These are phyloP conservation scores for Boechera stricta DNA, from an alignment of 345 rosid genomes.

Conservation along the genomic window DNA sequence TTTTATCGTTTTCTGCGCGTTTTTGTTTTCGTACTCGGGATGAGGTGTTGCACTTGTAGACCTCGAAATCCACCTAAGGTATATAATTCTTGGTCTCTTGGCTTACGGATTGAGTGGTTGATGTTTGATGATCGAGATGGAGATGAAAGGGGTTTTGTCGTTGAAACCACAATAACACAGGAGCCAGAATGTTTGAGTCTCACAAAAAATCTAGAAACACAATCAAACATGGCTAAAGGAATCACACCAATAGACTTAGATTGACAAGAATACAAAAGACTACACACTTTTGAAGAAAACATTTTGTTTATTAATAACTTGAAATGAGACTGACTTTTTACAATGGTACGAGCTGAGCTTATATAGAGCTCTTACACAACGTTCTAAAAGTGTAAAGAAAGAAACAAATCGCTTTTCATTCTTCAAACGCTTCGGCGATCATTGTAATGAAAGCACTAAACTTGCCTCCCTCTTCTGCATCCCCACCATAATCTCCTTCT, in stretches of 20 bases:
- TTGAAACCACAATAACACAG: neutral
- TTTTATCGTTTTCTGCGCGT: no score
- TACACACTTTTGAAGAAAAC: neutral
- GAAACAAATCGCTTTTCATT: neutral
- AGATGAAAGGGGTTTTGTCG: no score
- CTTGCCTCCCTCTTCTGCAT: constrained; percentile 43
- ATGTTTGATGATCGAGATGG: neutral
- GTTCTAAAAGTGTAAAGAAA: no score
- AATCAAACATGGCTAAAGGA: neutral
- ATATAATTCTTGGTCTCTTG: no score
- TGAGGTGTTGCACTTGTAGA: no score
- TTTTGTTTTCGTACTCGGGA: no score
- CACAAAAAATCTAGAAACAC: neutral
- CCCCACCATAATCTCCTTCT: constrained; percentile 23
- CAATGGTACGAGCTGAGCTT: no score
- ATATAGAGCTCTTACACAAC: no score
- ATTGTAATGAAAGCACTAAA: constrained; percentile 42
- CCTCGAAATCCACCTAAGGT: no score
- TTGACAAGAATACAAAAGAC: neutral
- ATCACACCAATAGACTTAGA: neutral
- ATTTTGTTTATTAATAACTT: no score
- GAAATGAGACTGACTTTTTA: no score
- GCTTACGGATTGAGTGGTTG: no score
- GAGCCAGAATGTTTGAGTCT: neutral
- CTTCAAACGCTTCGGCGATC: constrained; percentile 40